Percentiles rank a stretch among this genome's conserved stretches.
These are phyloP conservation scores for Chrysoporthe austroafricana DNA, from an alignment of 2,329 filamentous ascomycete genomes.

Conservation along the genomic window DNA sequence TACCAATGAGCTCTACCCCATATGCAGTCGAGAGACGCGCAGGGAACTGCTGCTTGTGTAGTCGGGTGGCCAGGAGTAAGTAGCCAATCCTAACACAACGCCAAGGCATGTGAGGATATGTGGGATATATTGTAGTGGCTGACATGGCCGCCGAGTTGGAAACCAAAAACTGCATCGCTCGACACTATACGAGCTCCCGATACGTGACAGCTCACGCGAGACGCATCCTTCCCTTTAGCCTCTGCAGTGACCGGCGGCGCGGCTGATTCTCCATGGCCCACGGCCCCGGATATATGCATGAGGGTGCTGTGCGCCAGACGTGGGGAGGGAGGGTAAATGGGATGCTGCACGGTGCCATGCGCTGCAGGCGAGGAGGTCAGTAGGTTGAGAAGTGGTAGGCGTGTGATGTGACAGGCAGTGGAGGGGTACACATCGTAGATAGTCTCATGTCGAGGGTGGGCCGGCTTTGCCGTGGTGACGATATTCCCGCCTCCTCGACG, in stretches of 20 bases:
- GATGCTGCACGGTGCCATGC: slow-evolving; percentile 24
- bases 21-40: neutral
- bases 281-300: slow-evolving; percentile 16
- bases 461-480: too few relatives aligned
- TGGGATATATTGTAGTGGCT: slow-evolving; percentile 1
- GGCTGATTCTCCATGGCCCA: slow-evolving; percentile 10
- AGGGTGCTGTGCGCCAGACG: slow-evolving; percentile 4
- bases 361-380: slow-evolving; percentile 7
- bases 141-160: neutral
- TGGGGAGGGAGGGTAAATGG: neutral
- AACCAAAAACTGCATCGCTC: neutral
- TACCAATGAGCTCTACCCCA: too few relatives aligned
- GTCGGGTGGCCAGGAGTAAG: neutral
- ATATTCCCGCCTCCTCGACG: too few relatives aligned
- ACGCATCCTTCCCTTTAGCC: slow-evolving; percentile 12
- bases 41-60: neutral
- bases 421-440: neutral
- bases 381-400: neutral
- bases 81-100: neutral
- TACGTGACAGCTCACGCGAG: slow-evolving; percentile 11
- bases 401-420: neutral
- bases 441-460: too few relatives aligned
- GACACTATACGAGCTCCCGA: slow-evolving; percentile 8
- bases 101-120: neutral
- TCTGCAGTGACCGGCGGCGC: neutral